phyloP scores from a whole-genome alignment of 768 basidiomycete species.

The Cystofilobasidium bisporidii region DNA sequence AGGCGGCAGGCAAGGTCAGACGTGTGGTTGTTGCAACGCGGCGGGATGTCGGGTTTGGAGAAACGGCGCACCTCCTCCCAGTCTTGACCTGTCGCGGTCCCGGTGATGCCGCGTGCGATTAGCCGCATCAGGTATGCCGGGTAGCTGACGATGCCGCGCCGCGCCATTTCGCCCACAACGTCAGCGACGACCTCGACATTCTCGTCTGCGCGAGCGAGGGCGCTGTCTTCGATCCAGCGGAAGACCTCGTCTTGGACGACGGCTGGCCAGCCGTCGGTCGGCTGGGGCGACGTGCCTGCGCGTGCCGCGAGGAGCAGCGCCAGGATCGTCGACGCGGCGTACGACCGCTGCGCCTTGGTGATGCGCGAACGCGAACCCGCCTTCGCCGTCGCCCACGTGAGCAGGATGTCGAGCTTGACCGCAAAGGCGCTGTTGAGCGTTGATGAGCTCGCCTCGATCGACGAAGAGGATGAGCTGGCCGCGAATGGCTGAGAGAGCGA shows the following conservation, averaged over 20 bases:
- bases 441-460: neutral
- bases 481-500: neutral
- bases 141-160: slow-evolving; percentile 2
- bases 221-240: slow-evolving; percentile 20
- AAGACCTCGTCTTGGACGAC: slow-evolving; percentile 6
- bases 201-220: slow-evolving; percentile 10
- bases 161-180: slow-evolving; percentile 22
- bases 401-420: slow-evolving; percentile 27
- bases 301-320: neutral
- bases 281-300: neutral
- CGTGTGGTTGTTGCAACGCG: no score
- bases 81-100: neutral
- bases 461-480: neutral
- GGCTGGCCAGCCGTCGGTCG: neutral
- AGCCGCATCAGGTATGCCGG: slow-evolving; percentile 14
- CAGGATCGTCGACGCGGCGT: slow-evolving; percentile 18
- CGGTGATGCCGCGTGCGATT: slow-evolving; percentile 18
- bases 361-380: neutral
- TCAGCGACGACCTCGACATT: slow-evolving; percentile 17
- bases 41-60: no score
- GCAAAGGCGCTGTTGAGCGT: slow-evolving; percentile 5
- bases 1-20: neutral
- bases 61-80: slow-evolving; percentile 3
- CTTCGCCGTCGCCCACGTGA: slow-evolving; percentile 26
- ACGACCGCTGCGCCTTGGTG: slow-evolving; percentile 6